phyloP scores from a whole-genome alignment of 768 basidiomycete species.

The Mycena epipterygia region DNA sequence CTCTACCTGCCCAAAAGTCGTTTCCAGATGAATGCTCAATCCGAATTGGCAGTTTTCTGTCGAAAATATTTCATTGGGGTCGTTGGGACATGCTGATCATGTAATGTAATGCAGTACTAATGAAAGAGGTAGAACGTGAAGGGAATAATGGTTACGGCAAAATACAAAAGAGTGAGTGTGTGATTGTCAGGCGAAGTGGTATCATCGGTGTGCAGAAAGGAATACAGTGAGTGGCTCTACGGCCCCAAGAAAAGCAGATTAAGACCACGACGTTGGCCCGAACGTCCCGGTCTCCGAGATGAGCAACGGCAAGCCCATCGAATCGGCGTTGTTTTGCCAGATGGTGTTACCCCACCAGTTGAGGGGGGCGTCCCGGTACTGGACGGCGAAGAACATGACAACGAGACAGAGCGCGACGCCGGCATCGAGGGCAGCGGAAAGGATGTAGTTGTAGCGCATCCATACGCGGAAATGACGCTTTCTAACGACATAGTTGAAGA shows the following conservation, averaged over 20 bases:
- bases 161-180: constrained; percentile 17
- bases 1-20: no score
- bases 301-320: constrained; percentile 67
- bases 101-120: constrained; percentile 29
- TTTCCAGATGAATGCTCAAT: no score
- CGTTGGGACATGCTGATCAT: constrained; percentile 17
- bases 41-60: no score
- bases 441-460: constrained; percentile 93
- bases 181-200: constrained; percentile 19
- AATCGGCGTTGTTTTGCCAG: constrained; percentile 81
- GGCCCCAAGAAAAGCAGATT: constrained; percentile 22
- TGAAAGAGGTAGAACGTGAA: constrained; percentile 6
- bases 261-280: constrained; percentile 75
- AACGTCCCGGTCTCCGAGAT: constrained; percentile 64
- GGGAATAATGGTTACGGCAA: constrained; percentile 11
- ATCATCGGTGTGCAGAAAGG: constrained; percentile 11
- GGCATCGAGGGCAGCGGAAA: constrained; percentile 79
- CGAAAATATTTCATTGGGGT: no score
- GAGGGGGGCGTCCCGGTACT: constrained; percentile 68
- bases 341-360: constrained; percentile 88
- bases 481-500: constrained; percentile 90
- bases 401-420: constrained; percentile 72
- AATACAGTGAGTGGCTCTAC: constrained; percentile 12
- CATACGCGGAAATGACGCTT: constrained; percentile 83
- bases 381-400: constrained; percentile 73